phyloP scores from a whole-genome alignment of 768 basidiomycete genomes.

The Boletus barrowsii region DNA sequence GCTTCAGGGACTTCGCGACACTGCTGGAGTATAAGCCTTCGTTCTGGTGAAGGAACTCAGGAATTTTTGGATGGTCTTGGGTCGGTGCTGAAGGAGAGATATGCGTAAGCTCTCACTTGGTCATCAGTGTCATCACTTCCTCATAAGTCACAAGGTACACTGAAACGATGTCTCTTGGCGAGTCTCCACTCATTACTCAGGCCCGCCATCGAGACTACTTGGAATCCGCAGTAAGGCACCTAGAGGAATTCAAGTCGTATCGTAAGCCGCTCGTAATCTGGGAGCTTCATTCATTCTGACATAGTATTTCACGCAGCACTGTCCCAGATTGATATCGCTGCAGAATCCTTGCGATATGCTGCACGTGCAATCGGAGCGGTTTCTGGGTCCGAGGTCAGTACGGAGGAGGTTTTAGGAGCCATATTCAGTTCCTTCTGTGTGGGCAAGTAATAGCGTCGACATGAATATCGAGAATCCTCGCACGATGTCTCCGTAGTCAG shows the following conservation, averaged over 20 bases:
- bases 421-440: slow-evolving; percentile 89
- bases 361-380: slow-evolving; percentile 80
- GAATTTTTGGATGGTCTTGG: slow-evolving; percentile 62
- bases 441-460: slow-evolving; percentile 53
- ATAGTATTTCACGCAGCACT: slow-evolving; percentile 38
- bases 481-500: neutral
- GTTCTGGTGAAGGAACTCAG: slow-evolving; percentile 51
- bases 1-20: neutral
- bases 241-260: slow-evolving; percentile 31
- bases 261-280: slow-evolving; percentile 20
- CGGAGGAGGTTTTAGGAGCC: slow-evolving; percentile 80
- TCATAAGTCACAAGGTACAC: slow-evolving; percentile 13
- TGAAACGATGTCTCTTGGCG: slow-evolving; percentile 18
- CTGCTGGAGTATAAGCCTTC: slow-evolving; percentile 65
- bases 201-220: slow-evolving; percentile 78
- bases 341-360: slow-evolving; percentile 87
- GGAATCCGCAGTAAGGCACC: slow-evolving; percentile 49
- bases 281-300: neutral
- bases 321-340: slow-evolving; percentile 76
- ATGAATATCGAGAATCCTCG: neutral
- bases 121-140: neutral
- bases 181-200: slow-evolving; percentile 68
- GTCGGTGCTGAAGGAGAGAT: slow-evolving; percentile 37
- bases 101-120: slow-evolving; percentile 13
- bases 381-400: slow-evolving; percentile 67